These are phyloP conservation scores for Pulveroboletus sp. DNA, from an alignment of 768 basidiomycete species.

Conservation along the genomic window DNA sequence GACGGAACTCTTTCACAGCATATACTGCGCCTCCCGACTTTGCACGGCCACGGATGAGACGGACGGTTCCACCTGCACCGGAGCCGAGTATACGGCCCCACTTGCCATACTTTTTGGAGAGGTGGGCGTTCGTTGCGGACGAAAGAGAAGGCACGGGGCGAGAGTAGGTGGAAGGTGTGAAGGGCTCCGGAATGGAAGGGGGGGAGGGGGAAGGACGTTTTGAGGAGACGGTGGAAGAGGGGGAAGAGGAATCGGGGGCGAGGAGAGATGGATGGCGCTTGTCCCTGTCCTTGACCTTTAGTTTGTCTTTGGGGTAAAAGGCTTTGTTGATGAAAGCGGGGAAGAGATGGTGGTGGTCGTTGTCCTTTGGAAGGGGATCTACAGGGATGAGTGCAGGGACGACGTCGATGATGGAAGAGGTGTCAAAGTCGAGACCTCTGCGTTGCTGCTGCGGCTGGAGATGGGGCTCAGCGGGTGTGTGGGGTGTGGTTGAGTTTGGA, in stretches of 20 bases:
- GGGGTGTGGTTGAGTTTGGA: constrained; percentile 20
- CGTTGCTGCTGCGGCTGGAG: constrained; percentile 34
- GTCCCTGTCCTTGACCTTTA: constrained; percentile 14
- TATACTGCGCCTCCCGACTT: constrained; percentile 84
- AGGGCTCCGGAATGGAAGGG: constrained; percentile 20
- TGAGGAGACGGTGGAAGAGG: constrained; percentile 25
- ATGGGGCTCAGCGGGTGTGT: constrained; percentile 29
- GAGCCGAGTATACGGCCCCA: constrained; percentile 95
- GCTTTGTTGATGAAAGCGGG: constrained; percentile 33
- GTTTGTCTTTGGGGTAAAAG: constrained; percentile 29
- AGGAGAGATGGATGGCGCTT: constrained; percentile 3
- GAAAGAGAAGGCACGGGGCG: constrained; percentile 62
- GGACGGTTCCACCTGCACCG: constrained; percentile 97
- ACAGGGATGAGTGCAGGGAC: constrained; percentile 23
- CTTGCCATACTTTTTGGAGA: constrained; percentile 99
- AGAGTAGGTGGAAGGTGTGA: constrained; percentile 12
- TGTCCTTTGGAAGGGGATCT: constrained; percentile 21
- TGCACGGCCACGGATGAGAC: constrained; percentile 81
- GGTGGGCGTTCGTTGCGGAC: constrained; percentile 81
- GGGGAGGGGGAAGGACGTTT: constrained; percentile 28
- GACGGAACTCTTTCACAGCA: constrained; percentile 97
- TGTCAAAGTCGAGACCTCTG: constrained; percentile 34
- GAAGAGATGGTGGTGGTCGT: constrained; percentile 25
- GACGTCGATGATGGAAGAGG: constrained; percentile 29
- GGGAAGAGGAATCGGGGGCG: constrained; percentile 27